Conservation (phyloP, 169 alveolate species). For the Cryptosporidium andersoni region DNA sequence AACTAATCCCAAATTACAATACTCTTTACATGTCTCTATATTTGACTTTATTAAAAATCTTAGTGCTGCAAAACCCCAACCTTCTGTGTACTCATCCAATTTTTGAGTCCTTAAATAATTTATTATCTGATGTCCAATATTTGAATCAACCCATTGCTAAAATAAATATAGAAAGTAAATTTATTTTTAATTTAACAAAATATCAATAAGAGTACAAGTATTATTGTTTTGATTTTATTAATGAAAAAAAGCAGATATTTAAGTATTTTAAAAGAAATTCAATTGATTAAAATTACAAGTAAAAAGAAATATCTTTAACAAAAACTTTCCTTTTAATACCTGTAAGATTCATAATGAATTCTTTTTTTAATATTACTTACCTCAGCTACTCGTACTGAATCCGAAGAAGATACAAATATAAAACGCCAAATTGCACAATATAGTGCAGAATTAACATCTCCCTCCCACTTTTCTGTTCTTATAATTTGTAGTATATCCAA, state of each 20-base stretch:
- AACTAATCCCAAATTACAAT: conserved; percentile 39
- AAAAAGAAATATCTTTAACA: not conserved
- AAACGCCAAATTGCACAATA: conserved; percentile 37
- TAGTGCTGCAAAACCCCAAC: conserved; percentile 72
- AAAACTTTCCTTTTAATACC: too few species aligned
- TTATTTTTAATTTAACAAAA: not conserved
- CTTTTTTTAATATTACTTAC: conserved; percentile 7
- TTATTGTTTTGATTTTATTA: too few species aligned
- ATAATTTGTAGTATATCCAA: conserved; percentile 15
- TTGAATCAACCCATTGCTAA: conserved; percentile 50
- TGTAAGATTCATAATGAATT: too few species aligned
- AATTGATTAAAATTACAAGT: too few species aligned
- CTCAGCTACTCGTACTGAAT: conserved; percentile 34
- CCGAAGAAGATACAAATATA: conserved; percentile 61
- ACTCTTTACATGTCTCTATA: conserved; percentile 39
- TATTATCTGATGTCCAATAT: conserved; percentile 35
- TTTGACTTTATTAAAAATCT: conserved; percentile 52
- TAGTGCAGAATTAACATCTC: conserved; percentile 18
- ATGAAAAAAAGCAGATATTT: not conserved
- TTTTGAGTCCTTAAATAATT: conserved; percentile 10
- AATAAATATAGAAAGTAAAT: not conserved
- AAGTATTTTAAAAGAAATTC: not conserved
- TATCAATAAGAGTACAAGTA: not conserved
- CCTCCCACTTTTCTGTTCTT: not conserved
- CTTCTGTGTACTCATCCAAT: conserved; percentile 37